Base-by-base conservation (phyloP, 1,284 basidiomycete genomes). In the Rhodofomes roseus region DNA sequence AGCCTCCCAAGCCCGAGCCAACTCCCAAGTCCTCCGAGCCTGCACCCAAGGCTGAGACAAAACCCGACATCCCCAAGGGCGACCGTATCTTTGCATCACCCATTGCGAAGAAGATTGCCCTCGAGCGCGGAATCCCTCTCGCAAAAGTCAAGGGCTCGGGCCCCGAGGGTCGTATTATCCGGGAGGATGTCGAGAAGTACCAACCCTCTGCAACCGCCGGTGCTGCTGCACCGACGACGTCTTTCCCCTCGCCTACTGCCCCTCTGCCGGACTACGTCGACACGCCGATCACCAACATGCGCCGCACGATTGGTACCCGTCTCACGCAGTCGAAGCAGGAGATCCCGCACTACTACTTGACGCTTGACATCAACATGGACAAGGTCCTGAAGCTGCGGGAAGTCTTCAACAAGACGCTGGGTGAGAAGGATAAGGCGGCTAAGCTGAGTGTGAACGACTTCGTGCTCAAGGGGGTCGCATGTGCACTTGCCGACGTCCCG, bases 371-470 rank as follows among this genome's bases (percentile, higher is more conserved):
- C 74, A 92, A 94, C 79, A 98, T 99, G 95, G 95, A 95, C 82
- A 95, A 95, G 78, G 90, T 96, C 31, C 75, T 92, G 72, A 98
- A 98, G 79, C 84, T 99, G 62, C 85, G 96, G 60, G 88, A 96
- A 75, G 89, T 98, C 63, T 99, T 99, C 82, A 99, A 99, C 84
- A 90, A 90, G 73, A 83, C 89, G 39, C 76, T 93, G 50, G 85
- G 84, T 46, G 95, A 95, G 71, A 90, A 91, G 77, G 89, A 92
- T 73, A 90, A 90, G 69, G 80, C 83, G 62, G 86, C 87, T 55
- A 99, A 99, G 81, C 85, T 99, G 62, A 96, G 93, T 65, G 94
- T 99, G 60, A 98, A 98, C 74, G 97, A 99, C 79, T 99, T 99
- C 73, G 87, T 99, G 70, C 87, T 98, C 74, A 99, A 99, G 80